A percentile compares a stretch with the other conserved stretches of the same genome.
Conservation (phyloP, 164 flowering plant species). For the Magnolia officinalis region DNA sequence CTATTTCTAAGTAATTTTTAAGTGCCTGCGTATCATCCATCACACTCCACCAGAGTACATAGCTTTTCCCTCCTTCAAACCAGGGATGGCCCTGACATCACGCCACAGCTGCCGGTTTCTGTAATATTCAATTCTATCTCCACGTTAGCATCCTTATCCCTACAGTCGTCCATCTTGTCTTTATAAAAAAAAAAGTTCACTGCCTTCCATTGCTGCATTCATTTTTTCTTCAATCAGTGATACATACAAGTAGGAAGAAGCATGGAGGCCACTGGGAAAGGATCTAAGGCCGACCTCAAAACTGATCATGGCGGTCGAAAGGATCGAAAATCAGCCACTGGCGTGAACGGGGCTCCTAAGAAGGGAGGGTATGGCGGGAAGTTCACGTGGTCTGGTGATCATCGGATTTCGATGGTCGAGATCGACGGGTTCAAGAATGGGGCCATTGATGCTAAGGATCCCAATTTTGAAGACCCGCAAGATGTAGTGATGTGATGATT, state of each 20-base stretch:
- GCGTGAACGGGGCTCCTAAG: conserved; percentile 59
- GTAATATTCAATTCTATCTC: not conserved
- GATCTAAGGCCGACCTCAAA: conserved; percentile 19
- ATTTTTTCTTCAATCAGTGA: not conserved
- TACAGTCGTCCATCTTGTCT: not conserved
- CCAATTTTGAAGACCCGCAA: conserved; percentile 58
- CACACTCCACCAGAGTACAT: no score
- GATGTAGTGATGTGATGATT: not conserved
- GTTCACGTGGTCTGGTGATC: conserved; percentile 56
- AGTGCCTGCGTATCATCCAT: no score
- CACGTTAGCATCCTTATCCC: conserved; percentile 9
- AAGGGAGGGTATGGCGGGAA: conserved; percentile 71
- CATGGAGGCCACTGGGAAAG: conserved; percentile 34
- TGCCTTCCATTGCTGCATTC: no score
- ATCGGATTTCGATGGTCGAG: conserved; percentile 26
- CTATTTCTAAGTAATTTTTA: no score
- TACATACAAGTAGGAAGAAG: not conserved
- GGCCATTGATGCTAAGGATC: conserved; percentile 44
- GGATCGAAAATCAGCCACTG: conserved; percentile 51
- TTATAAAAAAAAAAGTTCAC: no score
- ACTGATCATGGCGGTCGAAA: conserved; percentile 29
- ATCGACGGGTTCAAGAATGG: conserved; percentile 21
- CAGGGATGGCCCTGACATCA: not conserved
- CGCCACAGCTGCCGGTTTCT: not conserved
- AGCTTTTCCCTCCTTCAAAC: not conserved